Base-by-base conservation (phyloP, 2,329 filamentous ascomycete species). In the Aspergillus versicolor region DNA sequence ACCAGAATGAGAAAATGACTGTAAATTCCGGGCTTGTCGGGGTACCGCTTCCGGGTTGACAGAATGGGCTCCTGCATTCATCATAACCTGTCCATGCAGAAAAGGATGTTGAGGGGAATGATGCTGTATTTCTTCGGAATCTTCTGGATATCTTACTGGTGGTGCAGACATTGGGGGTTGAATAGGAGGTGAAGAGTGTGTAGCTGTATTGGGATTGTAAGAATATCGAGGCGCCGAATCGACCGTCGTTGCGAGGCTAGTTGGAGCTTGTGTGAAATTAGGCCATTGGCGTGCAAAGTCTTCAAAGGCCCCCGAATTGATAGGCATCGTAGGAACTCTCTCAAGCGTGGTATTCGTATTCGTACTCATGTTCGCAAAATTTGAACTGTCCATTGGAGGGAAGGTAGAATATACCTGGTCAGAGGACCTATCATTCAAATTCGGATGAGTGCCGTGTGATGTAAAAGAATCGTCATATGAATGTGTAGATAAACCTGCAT, bases 1-100 rank as follows among this genome's bases (percentile, higher is more conserved):
- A 9, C 54, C 57, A 19, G 60, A 46, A 32, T 49, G 56, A 17
- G 57, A 54, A 22, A 56, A 51, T 19, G 40, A 41, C 6, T 21
- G 4, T 15, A 47, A 21, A 44, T 56, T 56, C 13, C 41, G 59
- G 48, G 30, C 55, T 19, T 54, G 24, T 38, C 45, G 57, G 42
- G 42, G 21, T 11, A 24, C 27, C 27, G 50, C 17, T 15, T 21
- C 51, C n/a, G 41, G 32, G 43, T 43, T 54, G 12, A 34, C 11
- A 13, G 48, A 19, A 27, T 53, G n/a, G 15, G 19, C 43, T 27
- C 37, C 52, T 8, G 46, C 22, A 41, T 19, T 52, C 15, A 42
- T 27, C 21, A 37, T 9, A 52, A 42, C 15, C 24, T 56, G 57
- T 19, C 45, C 21, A 22, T 40, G 38, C 17, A 44, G 13, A n/a